These are phyloP conservation scores for Penicillium nordicum DNA, from an alignment of 2,329 filamentous ascomycete genomes.

Conservation along the genomic window DNA sequence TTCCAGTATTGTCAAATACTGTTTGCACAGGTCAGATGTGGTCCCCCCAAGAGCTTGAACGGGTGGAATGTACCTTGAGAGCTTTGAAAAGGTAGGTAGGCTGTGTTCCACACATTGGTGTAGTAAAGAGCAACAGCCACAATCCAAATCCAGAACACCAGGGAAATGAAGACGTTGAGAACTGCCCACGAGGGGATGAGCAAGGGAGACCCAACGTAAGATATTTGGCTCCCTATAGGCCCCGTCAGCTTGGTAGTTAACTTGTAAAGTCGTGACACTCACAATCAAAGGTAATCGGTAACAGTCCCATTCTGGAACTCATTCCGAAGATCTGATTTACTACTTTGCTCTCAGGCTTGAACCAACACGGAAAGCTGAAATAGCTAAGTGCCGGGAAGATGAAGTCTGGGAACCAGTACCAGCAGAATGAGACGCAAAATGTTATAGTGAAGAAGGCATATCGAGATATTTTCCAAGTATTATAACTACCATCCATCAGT, in stretches of 20 bases:
- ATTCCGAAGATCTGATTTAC: constrained; percentile 32
- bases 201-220: constrained; percentile 46
- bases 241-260: background rate
- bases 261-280: background rate
- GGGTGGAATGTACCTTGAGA: constrained; percentile 18
- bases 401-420: constrained; percentile 33
- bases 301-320: constrained; percentile 28
- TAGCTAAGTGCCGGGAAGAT: constrained; percentile 31
- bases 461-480: constrained; percentile 38
- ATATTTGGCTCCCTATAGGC: constrained; percentile 24
- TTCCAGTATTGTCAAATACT: constrained; percentile 67
- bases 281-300: constrained; percentile 43
- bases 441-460: constrained; percentile 25
- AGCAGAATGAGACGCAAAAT: constrained; percentile 24
- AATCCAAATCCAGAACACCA: constrained; percentile 58
- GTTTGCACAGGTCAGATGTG: constrained; percentile 8
- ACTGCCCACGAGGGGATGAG: constrained; percentile 68
- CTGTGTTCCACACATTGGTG: constrained; percentile 18
- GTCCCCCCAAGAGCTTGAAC: background rate
- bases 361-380: constrained; percentile 32
- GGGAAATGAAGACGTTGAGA: constrained; percentile 66
- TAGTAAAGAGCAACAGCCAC: constrained; percentile 55
- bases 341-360: constrained; percentile 24
- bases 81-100: constrained; percentile 23
- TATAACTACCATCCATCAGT: constrained; percentile 42